Conservation (phyloP, 2,329 filamentous ascomycete species). For the Ceratocystis albifundus region DNA sequence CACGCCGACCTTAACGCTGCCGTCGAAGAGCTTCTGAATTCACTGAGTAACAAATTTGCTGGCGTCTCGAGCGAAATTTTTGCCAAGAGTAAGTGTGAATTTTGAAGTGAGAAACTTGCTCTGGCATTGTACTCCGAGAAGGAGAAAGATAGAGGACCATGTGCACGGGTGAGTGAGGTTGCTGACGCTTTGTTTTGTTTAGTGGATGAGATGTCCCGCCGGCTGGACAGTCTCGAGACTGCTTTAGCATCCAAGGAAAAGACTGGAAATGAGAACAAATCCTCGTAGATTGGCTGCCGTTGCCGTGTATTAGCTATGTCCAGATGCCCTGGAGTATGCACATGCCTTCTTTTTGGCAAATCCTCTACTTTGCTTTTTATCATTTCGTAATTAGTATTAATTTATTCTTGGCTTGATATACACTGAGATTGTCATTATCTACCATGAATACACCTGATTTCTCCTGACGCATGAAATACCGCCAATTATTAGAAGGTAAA, state of each 20-base stretch:
- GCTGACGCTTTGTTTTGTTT: constrained; percentile 9
- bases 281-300: constrained; percentile 25
- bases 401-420: constrained; percentile 11
- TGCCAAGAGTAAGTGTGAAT: constrained; percentile 61
- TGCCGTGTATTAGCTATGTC: neutral
- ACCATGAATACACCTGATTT: neutral
- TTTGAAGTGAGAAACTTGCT: neutral
- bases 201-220: constrained; percentile 92
- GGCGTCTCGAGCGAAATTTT: constrained; percentile 78
- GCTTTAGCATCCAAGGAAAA: constrained; percentile 51
- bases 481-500: neutral
- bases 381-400: constrained; percentile 3
- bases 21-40: constrained; percentile 77
- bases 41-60: constrained; percentile 74
- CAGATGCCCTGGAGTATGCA: neutral
- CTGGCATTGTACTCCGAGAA: neutral
- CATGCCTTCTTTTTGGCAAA: no score
- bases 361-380: neutral
- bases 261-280: constrained; percentile 32
- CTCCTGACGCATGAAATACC: neutral
- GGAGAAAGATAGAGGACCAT: neutral
- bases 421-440: constrained; percentile 1
- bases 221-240: constrained; percentile 71
- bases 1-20: constrained; percentile 60
- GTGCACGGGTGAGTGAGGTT: constrained; percentile 53